Conservation (phyloP, 1,284 basidiomycete genomes). For the Trichosporon ovoides region DNA sequence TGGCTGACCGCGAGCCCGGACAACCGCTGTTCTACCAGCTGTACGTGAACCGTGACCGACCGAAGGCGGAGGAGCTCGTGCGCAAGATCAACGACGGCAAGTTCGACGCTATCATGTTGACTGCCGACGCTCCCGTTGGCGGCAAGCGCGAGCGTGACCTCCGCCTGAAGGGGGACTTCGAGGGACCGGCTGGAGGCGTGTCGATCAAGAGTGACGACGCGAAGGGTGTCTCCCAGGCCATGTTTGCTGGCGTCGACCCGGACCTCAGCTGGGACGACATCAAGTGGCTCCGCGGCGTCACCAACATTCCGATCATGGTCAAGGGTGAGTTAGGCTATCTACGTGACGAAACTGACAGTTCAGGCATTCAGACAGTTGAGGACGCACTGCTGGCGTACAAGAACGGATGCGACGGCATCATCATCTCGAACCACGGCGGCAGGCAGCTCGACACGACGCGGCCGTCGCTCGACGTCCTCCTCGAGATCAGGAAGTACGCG, state of each 20-base stretch:
- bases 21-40: constrained; percentile 51
- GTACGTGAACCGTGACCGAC: constrained; percentile 56
- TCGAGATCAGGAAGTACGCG: constrained; percentile 57
- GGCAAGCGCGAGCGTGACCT: constrained; percentile 79
- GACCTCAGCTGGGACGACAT: constrained; percentile 44
- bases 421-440: constrained; percentile 54
- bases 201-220: constrained; percentile 35
- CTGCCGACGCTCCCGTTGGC: constrained; percentile 80
- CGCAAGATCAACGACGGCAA: constrained; percentile 66
- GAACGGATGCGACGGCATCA: constrained; percentile 50
- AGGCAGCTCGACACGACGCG: constrained; percentile 52
- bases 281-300: constrained; percentile 57
- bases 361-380: constrained; percentile 55
- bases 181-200: constrained; percentile 41
- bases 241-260: constrained; percentile 43
- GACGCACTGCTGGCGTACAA: constrained; percentile 51
- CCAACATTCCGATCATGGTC: constrained; percentile 73
- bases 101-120: constrained; percentile 70
- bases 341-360: constrained; percentile 26
- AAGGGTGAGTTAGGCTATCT: constrained; percentile 56
- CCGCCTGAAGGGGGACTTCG: constrained; percentile 47
- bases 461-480: constrained; percentile 69
- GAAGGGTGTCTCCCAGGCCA: constrained; percentile 38
- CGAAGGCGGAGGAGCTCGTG: constrained; percentile 54
- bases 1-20: constrained; percentile 45